These are phyloP conservation scores for Ophiostoma sp. DNA, from an alignment of 2,329 filamentous ascomycete genomes.

Conservation along the genomic window DNA sequence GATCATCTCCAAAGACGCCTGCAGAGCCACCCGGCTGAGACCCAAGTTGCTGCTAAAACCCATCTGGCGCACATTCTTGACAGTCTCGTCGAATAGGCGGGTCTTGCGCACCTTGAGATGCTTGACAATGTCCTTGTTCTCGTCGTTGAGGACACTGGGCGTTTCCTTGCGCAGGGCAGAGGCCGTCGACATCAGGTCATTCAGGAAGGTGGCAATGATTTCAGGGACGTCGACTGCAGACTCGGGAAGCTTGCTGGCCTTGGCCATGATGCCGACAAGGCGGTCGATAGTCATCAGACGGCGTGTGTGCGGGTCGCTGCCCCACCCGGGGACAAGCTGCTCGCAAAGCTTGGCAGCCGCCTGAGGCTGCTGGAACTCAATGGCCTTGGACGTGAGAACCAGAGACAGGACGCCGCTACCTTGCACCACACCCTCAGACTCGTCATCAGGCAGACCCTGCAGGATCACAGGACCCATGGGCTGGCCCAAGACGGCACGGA, in stretches of 20 bases:
- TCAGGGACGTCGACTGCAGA: constrained; percentile 51
- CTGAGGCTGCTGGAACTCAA: constrained; percentile 23
- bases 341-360: constrained; percentile 35
- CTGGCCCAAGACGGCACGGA: constrained; percentile 70
- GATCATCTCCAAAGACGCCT: constrained; percentile 64
- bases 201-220: constrained; percentile 63
- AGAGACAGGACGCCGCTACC: constrained; percentile 23
- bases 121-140: constrained; percentile 77
- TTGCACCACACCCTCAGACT: constrained; percentile 25
- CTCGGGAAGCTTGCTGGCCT: constrained; percentile 28
- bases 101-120: constrained; percentile 88
- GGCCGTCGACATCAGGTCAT: constrained; percentile 62
- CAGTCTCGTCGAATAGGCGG: constrained; percentile 80
- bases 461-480: constrained; percentile 63
- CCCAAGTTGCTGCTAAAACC: constrained; percentile 80
- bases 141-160: constrained; percentile 71
- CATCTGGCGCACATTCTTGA: constrained; percentile 81
- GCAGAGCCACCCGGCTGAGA: constrained; percentile 64
- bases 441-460: constrained; percentile 54
- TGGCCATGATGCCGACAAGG: constrained; percentile 67
- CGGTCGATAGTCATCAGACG: constrained; percentile 65
- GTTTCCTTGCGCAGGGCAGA: constrained; percentile 76
- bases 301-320: constrained; percentile 41
- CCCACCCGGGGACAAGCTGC: constrained; percentile 37
- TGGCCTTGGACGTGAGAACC: not conserved